phyloP scores from a whole-genome alignment of 495 filamentous ascomycete species.

The Sordaria brevicollis region DNA sequence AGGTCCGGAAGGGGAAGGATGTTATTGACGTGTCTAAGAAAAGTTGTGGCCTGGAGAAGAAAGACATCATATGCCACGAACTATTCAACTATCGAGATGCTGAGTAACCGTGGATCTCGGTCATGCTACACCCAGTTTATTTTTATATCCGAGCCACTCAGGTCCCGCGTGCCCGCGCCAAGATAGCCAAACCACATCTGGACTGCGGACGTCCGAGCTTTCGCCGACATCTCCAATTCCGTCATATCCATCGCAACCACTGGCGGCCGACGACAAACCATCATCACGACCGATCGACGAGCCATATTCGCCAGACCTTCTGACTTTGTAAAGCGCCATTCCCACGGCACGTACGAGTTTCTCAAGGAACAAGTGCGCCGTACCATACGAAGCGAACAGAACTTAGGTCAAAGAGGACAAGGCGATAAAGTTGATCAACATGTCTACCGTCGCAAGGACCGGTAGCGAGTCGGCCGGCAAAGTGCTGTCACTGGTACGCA shows the following conservation, averaged over 20 bases:
- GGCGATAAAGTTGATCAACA: conserved; percentile 13
- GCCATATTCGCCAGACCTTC: background rate
- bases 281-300: background rate
- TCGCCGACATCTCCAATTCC: background rate
- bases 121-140: background rate
- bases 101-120: background rate
- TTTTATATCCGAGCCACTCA: background rate
- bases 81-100: background rate
- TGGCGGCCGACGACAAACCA: background rate
- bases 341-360: background rate
- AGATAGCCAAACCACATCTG: background rate
- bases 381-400: background rate
- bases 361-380: background rate
- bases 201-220: background rate
- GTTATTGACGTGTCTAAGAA: background rate
- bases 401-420: background rate
- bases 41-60: background rate
- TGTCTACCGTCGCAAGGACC: conserved; percentile 39
- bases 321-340: background rate
- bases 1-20: background rate
- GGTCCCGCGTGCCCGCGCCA: background rate
- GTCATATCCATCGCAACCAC: background rate
- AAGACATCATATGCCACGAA: background rate
- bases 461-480: conserved; percentile 59
- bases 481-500: conserved; percentile 58